These are phyloP conservation scores for Cladosporium sp. DNA, from an alignment of 2,329 filamentous ascomycete species.

Conservation along the genomic window DNA sequence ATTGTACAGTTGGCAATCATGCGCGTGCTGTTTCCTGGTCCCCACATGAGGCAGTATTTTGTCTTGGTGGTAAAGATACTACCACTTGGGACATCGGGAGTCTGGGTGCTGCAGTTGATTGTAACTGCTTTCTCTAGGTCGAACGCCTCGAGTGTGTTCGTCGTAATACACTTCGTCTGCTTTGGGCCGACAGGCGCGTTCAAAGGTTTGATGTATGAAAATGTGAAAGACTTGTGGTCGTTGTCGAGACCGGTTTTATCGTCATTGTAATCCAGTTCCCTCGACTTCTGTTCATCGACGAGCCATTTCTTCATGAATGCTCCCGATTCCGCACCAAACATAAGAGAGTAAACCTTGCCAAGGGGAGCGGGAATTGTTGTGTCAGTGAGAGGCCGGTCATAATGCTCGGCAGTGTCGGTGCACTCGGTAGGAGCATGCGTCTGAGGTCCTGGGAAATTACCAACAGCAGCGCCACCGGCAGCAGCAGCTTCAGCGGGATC, in stretches of 20 bases:
- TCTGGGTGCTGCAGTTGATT: conserved; percentile 79
- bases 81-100: conserved; percentile 90
- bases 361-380: conserved; percentile 82
- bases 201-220: conserved; percentile 88
- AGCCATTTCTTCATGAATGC: conserved; percentile 85
- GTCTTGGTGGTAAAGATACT: conserved; percentile 91
- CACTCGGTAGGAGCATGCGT: conserved; percentile 83
- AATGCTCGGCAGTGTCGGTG: conserved; percentile 72
- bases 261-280: conserved; percentile 76
- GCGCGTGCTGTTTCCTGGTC: conserved; percentile 76
- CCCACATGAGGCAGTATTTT: conserved; percentile 92
- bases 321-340: conserved; percentile 78
- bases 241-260: conserved; percentile 70
- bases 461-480: conserved; percentile 38
- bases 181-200: conserved; percentile 79
- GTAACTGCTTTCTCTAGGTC: conserved; percentile 85
- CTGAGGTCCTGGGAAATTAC: conserved; percentile 79
- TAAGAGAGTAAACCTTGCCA: conserved; percentile 82
- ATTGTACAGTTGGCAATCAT: conserved; percentile 84
- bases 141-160: conserved; percentile 75
- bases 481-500: conserved; percentile 36
- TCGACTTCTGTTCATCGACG: conserved; percentile 79
- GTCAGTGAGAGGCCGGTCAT: conserved; percentile 79
- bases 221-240: conserved; percentile 70
- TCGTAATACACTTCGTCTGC: conserved; percentile 90